Evolutionary conservation across 306 rosid species (phyloP).

Genomic region (Ormosia emarginata): DNA sequence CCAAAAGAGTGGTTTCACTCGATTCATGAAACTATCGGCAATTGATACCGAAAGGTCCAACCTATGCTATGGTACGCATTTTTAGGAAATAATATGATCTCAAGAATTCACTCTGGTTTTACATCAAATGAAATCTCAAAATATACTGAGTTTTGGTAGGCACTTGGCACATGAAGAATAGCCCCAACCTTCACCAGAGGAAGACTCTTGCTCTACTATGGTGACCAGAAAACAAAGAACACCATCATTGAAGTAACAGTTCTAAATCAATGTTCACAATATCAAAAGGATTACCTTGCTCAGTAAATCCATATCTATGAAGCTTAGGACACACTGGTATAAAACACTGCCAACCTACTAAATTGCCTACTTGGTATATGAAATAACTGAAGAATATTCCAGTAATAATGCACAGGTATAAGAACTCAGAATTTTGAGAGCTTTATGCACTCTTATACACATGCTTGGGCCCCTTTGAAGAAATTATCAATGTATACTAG

Average conservation of each 20-base stretch:
- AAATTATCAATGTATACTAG: no score
- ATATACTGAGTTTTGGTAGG: constrained; percentile 27
- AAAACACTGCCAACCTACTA: no score
- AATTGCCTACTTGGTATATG: no score
- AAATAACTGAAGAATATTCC: no score
- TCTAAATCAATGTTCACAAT: constrained; percentile 63
- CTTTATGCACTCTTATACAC: no score
- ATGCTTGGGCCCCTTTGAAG: no score
- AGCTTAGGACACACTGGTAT: constrained; percentile 19
- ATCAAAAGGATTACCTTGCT: constrained; percentile 45
- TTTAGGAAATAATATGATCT: constrained; percentile 30
- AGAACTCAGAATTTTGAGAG: no score
- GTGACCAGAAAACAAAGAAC: constrained; percentile 37
- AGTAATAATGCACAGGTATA: no score
- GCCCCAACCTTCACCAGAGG: constrained; percentile 52
- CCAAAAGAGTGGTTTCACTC: no score
- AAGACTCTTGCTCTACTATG: constrained; percentile 40
- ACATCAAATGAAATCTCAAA: constrained; percentile 54
- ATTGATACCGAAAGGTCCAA: no score
- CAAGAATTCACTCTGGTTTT: constrained; percentile 50
- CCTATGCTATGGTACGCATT: no score
- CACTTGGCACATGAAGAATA: constrained; percentile 34
- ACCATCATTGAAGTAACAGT: constrained; percentile 45
- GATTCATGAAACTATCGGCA: no score
- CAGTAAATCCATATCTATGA: constrained; percentile 37